Base-by-base conservation (phyloP, 139 green algal genomes). In the Tetradesmus obliquus region DNA sequence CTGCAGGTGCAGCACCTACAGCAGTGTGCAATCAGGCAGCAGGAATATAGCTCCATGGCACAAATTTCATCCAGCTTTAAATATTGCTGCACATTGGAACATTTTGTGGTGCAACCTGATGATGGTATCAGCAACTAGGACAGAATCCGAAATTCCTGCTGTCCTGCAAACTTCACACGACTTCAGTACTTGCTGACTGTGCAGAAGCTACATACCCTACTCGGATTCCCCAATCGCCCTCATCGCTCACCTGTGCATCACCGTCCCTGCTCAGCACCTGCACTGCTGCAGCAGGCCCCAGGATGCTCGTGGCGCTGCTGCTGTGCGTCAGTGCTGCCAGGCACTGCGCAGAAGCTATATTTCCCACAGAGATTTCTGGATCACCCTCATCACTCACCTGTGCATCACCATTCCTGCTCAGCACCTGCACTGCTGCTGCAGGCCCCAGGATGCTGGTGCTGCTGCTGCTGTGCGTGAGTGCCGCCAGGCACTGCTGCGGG, bases 1-100 rank as follows among this genome's bases (percentile, higher is more conserved):
- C 45, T 82, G 62, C 4, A 89, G 20, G 85, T 89, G 85, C 32
- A 89, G 85, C 51, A 89, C 66, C 85, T 89, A 24, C 84, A 87
- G 12, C 10, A 13, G 60, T 13, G 60, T 20, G 10, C 60, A 15
- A 71, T 15, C 8, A 71, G 19, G 60, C 60, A 71, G 10, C 60
- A 71, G 60, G 2, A 19, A 15, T 3, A 15, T 45, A 45, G 32
- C 32, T 45, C 32, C 32, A 45, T 45, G 32, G 32, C 24, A 66
- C 9, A 13, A 7, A 13, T 13, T 7, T 58, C 20, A 60, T 5
- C 9, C 13, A n/a, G 9, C 53, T 58, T 57, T 19, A 58, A n/a
- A 6, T n/a, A 6, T 58, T 85, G 53, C 9, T 19, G 32, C 80
- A 57, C 13, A n/a, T 5, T 58, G 6, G n/a, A 17, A 55, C 53